Base-by-base conservation (phyloP, 2,329 filamentous ascomycete species). In the Mariannaea sp. region DNA sequence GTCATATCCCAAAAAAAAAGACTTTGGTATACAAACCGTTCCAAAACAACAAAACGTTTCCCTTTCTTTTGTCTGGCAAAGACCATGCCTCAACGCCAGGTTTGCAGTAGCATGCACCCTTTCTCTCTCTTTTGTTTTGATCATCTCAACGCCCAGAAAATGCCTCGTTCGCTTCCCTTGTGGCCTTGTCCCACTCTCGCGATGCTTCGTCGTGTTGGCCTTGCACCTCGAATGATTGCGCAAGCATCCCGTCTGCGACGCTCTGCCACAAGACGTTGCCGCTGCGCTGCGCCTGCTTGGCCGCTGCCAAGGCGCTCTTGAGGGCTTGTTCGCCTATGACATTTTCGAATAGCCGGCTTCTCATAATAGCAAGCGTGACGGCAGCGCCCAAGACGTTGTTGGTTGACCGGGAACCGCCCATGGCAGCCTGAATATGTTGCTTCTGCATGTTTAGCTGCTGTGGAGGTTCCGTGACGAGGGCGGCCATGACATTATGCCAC, bases 331-430 rank as follows among this genome's bases (percentile, higher is more conserved):
- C 87, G 43, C 91, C 91, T 4, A 95, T 84, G 12, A 92, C 87
- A 54, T 88, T 88, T 39, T 87, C 86, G 71, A 92, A 97, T 65
- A 96, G 88, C 45, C 86, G 83, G 66, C 82, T 85, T 46, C 89
- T 88, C 88, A 97, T 95, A 59, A 94, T 86, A 61, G 86, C 92
- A 54, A 97, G 82, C 5, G 88, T 86, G 59, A 97, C 88, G 41
- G 87, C 87, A n/a, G 92, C 81, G 48, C 92, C 87, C 59, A 95
- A 89, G 24, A 84, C 84, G 68, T 96, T 96, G 49, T 80, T 79
- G 7, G 88, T 85, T 7, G 78, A 77, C 59, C 87, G 87, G 10
- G 89, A 87, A 3, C 85, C 83, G 32, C 81, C 80, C 35, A 96
- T 80, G 2, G 91, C 88, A 32, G 80, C 79, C 56, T 90, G 85